Conservation (phyloP, 495 filamentous ascomycete species). For the Tuber calosporum region DNA sequence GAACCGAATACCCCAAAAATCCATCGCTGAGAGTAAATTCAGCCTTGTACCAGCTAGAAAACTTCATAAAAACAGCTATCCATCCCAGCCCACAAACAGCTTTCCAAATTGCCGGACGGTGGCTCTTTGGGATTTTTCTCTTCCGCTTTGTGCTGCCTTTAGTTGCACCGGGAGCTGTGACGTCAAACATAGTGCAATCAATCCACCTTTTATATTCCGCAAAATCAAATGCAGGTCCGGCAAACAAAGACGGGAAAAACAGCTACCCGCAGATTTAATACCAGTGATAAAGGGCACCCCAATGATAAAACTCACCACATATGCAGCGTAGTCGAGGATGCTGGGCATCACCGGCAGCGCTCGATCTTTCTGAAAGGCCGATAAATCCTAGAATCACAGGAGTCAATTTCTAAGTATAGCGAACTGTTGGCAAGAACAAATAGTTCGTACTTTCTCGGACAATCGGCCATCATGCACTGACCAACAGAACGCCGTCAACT, state of each 20-base stretch:
- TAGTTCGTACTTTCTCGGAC: constrained; percentile 51
- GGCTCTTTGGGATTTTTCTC: constrained; percentile 88
- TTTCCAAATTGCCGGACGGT: constrained; percentile 75
- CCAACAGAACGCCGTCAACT: constrained; percentile 92
- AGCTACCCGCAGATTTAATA: constrained; percentile 45
- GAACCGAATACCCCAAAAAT: constrained; percentile 60
- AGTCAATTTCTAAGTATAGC: neutral
- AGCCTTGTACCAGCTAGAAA: constrained; percentile 59
- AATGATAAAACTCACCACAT: constrained; percentile 51
- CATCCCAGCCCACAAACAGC: constrained; percentile 62
- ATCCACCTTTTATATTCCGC: constrained; percentile 88
- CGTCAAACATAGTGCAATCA: constrained; percentile 86
- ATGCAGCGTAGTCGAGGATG: constrained; percentile 74
- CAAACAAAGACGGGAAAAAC: constrained; percentile 86
- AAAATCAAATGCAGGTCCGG: constrained; percentile 87
- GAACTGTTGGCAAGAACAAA: neutral
- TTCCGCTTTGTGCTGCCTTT: constrained; percentile 67
- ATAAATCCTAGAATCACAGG: constrained; percentile 51
- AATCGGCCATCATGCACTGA: constrained; percentile 86
- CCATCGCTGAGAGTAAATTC: constrained; percentile 54
- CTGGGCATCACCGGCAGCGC: constrained; percentile 64
- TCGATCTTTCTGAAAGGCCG: constrained; percentile 77
- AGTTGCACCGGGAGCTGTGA: constrained; percentile 51
- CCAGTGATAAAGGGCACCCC: neutral
- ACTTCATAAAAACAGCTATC: constrained; percentile 70